Base-by-base conservation (phyloP, 1,284 basidiomycete genomes). In the Ceratorhiza oryzae-sativae region DNA sequence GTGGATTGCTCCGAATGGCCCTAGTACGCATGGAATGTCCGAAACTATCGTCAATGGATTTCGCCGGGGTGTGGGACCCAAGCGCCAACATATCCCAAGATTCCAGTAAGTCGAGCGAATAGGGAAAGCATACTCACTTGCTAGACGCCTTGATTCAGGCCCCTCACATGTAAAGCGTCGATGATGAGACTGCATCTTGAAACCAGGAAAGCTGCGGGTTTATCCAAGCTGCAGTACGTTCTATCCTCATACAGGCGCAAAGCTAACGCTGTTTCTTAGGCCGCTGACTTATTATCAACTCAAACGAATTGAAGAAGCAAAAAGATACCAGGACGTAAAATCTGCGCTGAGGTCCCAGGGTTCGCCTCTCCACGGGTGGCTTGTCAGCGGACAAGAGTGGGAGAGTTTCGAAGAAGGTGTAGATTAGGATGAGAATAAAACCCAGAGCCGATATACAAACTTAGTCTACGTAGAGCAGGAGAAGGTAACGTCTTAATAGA, bases 1-100 rank as follows among this genome's bases (percentile, higher is more conserved):
- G 73, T 94, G 88, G 88, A 81, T 87, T 10, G 84, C 86, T 63
- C 81, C 83, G 0, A 65, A 77, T 41, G 77, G 27, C 73, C 78
- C 2, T 76, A 30, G 9, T 20, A 70, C 79, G 39, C 91, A 94
- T 77, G 83, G 42, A 4, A 34, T 23, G 15, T 48, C 53, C 4
- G 65, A 70, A 41, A 70, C 65, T 1, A 46, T 70, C 12, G 65
- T 70, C 41, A 70, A 70, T 36, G 65, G 53, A 13, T 70, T 58
- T n/a, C 88, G 86, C 75, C 87, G 92, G 51, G 92, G 92, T 1
- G 86, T 91, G 1, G 81, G 90, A 12, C 85, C 88, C 0, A 93
- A 90, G 77, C 86, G 90, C 76, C 84, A 88, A 27, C 82, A 85
- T 71, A 83, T 84, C 45, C 81, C 84, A 3, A 89, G 88, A 77